Evolutionary conservation across 139 green algal species (phyloP).

Genomic region (Chlorella sorokiniana): DNA sequence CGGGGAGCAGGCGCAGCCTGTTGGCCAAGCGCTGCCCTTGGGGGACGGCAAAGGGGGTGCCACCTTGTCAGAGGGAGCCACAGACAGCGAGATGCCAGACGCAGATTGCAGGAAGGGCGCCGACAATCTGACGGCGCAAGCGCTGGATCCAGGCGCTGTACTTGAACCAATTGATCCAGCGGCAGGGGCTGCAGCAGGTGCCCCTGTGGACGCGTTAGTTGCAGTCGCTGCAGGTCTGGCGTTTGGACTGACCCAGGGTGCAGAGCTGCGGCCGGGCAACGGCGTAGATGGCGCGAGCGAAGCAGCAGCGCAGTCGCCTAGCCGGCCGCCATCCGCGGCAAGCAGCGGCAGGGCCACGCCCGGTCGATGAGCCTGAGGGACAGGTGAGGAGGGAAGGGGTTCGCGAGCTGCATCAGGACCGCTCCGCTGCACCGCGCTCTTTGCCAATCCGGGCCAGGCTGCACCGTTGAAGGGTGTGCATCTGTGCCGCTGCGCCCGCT

Average conservation of each 20-base stretch:
- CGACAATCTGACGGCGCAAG: too few species aligned
- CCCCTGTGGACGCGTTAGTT: too few species aligned
- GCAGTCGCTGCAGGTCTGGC: not conserved
- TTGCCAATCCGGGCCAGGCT: not conserved
- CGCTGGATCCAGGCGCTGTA: too few species aligned
- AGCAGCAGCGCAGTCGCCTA: not conserved
- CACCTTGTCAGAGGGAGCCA: too few species aligned
- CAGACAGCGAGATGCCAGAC: too few species aligned
- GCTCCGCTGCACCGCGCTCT: not conserved
- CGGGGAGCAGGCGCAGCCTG: too few species aligned
- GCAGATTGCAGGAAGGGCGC: too few species aligned
- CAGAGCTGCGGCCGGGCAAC: not conserved
- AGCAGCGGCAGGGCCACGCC: slow-evolving; percentile 24
- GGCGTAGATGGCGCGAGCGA: not conserved
- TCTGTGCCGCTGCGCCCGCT: not conserved
- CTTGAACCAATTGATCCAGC: too few species aligned
- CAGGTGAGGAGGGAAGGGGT: not conserved
- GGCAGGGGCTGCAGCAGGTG: too few species aligned
- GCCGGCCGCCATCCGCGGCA: not conserved
- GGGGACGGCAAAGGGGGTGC: too few species aligned
- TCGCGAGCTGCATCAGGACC: not conserved
- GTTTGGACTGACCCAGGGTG: not conserved
- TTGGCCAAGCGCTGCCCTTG: too few species aligned
- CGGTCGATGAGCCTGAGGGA: not conserved
- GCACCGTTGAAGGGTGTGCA: not conserved